These are phyloP conservation scores for Colletotrichum sp. DNA, from an alignment of 2,329 filamentous ascomycete genomes.

Conservation along the genomic window DNA sequence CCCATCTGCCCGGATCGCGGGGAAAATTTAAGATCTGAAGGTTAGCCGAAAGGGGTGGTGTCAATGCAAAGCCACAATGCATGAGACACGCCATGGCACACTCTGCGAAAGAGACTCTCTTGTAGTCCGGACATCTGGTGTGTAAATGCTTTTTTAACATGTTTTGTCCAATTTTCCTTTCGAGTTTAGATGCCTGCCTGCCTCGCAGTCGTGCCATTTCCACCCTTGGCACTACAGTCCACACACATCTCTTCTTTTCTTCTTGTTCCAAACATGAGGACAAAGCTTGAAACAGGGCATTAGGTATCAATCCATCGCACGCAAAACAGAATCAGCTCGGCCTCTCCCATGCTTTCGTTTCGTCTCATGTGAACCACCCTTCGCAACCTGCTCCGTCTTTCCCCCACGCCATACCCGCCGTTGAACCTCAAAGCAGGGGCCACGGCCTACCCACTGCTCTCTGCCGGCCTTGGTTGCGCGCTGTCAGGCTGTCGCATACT, in stretches of 20 bases:
- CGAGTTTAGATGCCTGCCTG: not conserved
- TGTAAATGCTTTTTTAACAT: not conserved
- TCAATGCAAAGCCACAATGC: not conserved
- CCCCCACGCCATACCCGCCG: not conserved
- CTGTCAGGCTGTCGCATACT: not conserved
- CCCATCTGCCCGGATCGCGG: not conserved
- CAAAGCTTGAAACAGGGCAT: slow-evolving; percentile 15
- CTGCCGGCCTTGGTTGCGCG: not conserved
- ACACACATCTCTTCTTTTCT: not conserved
- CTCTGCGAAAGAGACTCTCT: not conserved
- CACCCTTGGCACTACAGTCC: not conserved
- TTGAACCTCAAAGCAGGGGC: not conserved
- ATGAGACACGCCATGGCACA: not conserved
- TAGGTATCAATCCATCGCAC: slow-evolving; percentile 12
- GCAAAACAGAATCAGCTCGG: slow-evolving; percentile 2
- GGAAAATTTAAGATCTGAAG: not conserved
- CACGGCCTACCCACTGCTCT: not conserved
- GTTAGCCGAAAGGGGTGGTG: not conserved
- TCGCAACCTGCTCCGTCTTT: not conserved
- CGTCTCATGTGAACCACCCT: slow-evolving; percentile 8
- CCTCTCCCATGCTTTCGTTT: slow-evolving; percentile 16
- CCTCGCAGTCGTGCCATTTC: not conserved
- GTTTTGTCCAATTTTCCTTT: slow-evolving; percentile 8
- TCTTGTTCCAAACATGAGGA: slow-evolving; percentile 4
- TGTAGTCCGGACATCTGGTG: not conserved